Evolutionary conservation across 2,329 filamentous ascomycete genomes (phyloP).

Genomic region (Neopestalotiopsis clavispora): DNA sequence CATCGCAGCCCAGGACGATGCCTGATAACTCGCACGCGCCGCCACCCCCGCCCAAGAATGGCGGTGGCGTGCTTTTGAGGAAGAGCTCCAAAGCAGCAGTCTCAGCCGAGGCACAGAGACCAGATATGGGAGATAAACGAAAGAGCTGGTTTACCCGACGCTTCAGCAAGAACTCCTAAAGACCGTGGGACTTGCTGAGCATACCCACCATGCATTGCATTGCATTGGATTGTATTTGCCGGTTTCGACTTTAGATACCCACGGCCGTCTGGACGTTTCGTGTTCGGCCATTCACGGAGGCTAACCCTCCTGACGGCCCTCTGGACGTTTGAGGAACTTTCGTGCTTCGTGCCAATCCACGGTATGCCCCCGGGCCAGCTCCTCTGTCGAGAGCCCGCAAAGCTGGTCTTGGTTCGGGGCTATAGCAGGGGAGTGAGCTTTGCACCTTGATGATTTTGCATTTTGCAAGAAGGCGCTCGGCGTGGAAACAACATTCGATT

Average conservation of each 20-base stretch:
- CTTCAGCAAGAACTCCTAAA: conserved; percentile 69
- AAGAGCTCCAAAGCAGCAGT: conserved; percentile 31
- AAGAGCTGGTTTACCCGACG: conserved; percentile 88
- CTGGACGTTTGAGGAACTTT: neutral
- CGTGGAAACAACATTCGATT: neutral
- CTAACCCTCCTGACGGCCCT: neutral
- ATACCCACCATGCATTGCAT: neutral
- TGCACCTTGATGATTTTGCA: neutral
- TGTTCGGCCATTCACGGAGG: neutral
- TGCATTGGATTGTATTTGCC: neutral
- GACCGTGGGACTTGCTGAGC: conserved; percentile 17
- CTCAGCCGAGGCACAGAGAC: conserved; percentile 31
- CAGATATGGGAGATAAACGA: conserved; percentile 66
- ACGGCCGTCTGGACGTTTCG: neutral
- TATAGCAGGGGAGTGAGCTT: neutral
- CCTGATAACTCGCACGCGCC: conserved; percentile 24
- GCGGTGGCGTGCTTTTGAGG: conserved; percentile 27
- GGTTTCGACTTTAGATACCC: conserved; percentile 19
- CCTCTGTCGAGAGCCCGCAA: neutral
- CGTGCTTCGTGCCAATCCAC: neutral
- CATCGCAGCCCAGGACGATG: conserved; percentile 25
- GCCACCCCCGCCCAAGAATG: conserved; percentile 36
- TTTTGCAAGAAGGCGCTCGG: neutral
- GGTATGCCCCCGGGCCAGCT: neutral
- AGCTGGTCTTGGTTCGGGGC: neutral